Evolutionary conservation across 192 early-diverging fungal genomes (phyloP).

Genomic region (Glomus cerebriforme): DNA sequence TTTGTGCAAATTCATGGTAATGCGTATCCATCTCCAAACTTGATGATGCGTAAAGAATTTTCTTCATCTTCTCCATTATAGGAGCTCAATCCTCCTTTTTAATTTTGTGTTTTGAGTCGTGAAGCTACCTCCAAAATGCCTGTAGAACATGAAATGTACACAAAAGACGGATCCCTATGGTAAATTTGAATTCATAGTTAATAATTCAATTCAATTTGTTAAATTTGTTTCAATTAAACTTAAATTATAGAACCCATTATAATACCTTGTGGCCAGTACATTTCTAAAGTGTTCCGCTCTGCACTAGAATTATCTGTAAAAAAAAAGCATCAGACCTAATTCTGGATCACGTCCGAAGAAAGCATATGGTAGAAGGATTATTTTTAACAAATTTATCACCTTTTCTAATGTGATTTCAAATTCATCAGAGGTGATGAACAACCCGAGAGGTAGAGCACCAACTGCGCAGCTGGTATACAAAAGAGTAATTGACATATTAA

Average conservation of each 20-base stretch:
- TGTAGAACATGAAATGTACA: not conserved
- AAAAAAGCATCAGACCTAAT: not conserved
- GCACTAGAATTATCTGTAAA: not conserved
- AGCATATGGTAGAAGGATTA: not conserved
- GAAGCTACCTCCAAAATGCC: not conserved
- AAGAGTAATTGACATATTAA: slow-evolving; percentile 3
- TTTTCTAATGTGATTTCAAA: not conserved
- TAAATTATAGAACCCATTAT: too few species aligned
- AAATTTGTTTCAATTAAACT: too few species aligned
- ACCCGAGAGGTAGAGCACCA: too few species aligned
- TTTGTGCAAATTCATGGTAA: not conserved
- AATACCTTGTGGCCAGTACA: not conserved
- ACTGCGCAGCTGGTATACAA: not conserved
- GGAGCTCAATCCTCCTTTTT: too few species aligned
- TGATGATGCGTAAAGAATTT: too few species aligned
- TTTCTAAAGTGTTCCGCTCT: not conserved
- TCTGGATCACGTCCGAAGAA: not conserved
- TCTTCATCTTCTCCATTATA: too few species aligned
- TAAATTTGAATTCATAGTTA: too few species aligned
- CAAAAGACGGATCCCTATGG: not conserved
- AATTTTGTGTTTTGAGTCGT: not conserved
- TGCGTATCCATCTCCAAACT: too few species aligned
- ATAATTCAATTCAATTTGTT: too few species aligned
- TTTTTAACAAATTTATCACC: slow-evolving; percentile 1
- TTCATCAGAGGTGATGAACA: not conserved